Evolutionary conservation across 257 asterid genomes (phyloP).

Genomic region (Anisodus tanguticus): DNA sequence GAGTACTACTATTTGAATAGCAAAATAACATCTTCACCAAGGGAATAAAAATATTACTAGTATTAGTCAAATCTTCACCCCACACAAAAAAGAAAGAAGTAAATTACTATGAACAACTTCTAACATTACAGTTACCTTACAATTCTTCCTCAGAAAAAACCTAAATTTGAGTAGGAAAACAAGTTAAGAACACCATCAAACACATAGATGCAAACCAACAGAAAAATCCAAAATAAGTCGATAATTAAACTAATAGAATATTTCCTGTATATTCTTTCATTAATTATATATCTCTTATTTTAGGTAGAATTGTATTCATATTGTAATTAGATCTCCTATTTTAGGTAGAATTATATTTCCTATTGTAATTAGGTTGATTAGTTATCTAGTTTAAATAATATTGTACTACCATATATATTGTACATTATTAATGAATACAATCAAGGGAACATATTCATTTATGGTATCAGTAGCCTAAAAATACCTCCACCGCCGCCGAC

Average conservation of each 20-base stretch:
- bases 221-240: background rate
- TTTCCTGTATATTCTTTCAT: too few relatives aligned
- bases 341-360: too few relatives aligned
- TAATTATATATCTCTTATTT: too few relatives aligned
- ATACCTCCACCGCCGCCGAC: too few relatives aligned
- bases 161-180: background rate
- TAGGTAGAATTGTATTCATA: too few relatives aligned
- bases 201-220: background rate
- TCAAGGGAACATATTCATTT: too few relatives aligned
- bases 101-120: conserved; percentile 17
- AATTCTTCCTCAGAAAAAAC: background rate
- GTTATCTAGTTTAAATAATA: too few relatives aligned
- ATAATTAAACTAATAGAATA: background rate
- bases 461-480: too few relatives aligned
- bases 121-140: background rate
- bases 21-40: background rate
- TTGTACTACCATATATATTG: too few relatives aligned
- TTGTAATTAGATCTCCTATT: too few relatives aligned
- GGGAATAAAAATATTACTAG: background rate
- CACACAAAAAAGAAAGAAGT: background rate
- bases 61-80: background rate
- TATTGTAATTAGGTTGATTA: too few relatives aligned
- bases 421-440: too few relatives aligned
- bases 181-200: background rate
- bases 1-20: background rate